Conservation (phyloP, 2,329 filamentous ascomycete genomes). For the Xylariaceae sp. region DNA sequence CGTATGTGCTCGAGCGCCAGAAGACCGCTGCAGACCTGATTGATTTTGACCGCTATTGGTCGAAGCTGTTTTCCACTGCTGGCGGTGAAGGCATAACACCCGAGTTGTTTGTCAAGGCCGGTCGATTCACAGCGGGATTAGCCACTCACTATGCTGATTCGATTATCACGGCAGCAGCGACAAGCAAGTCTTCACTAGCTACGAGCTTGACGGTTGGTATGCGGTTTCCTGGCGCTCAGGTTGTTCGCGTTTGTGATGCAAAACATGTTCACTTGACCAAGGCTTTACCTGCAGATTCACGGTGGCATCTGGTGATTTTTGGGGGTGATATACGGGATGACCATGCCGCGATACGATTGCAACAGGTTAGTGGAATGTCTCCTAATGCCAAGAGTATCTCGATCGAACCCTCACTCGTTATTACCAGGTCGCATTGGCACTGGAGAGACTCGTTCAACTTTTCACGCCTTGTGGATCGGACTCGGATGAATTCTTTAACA, state of each 20-base stretch:
- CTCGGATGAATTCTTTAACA: conserved; percentile 52
- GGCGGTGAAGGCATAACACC: conserved; percentile 35
- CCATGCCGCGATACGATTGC: conserved; percentile 28
- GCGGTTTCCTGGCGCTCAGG: conserved; percentile 53
- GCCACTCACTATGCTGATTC: conserved; percentile 51
- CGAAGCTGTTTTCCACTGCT: conserved; percentile 45
- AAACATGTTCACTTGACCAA: conserved; percentile 50
- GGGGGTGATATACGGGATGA: conserved; percentile 43
- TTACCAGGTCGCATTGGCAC: conserved; percentile 19
- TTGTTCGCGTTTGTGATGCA: conserved; percentile 56
- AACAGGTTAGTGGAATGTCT: conserved; percentile 24
- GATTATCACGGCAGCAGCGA: conserved; percentile 36
- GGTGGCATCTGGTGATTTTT: conserved; percentile 49
- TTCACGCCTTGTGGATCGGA: conserved; percentile 41
- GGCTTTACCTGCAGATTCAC: conserved; percentile 42
- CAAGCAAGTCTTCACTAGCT: conserved; percentile 36
- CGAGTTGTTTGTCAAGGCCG: conserved; percentile 51
- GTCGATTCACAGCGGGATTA: conserved; percentile 56
- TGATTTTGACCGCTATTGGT: conserved; percentile 53
- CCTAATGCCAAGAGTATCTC: neutral
- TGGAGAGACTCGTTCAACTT: conserved; percentile 28
- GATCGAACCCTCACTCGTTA: conserved; percentile 2
- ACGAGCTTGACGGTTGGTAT: conserved; percentile 45
- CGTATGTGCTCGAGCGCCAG: conserved; percentile 49
- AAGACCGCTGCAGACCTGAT: conserved; percentile 53